phyloP scores from a whole-genome alignment of 176 grass and related monocot genomes.

The Canna indica region DNA sequence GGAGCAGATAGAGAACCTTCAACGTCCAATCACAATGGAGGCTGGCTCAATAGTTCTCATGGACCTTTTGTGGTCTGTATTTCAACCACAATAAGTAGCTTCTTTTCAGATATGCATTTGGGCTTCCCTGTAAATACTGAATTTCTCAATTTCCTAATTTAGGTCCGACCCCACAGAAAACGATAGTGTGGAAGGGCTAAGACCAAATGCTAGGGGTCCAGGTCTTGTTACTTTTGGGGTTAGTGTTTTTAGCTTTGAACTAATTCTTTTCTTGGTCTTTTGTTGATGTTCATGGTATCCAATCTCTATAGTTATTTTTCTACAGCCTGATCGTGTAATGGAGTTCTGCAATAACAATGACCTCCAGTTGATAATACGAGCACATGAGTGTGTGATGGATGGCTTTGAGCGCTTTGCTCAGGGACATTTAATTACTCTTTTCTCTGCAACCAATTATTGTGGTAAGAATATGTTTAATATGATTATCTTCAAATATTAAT shows the following conservation, averaged over 20 bases:
- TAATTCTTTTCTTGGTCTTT: neutral
- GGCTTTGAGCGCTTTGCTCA: conserved; percentile 98
- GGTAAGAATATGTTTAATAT: conserved; percentile 34
- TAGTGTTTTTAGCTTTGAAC: conserved; percentile 16
- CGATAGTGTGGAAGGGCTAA: conserved; percentile 88
- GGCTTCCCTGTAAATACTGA: neutral
- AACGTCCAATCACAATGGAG: conserved; percentile 95
- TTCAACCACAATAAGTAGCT: neutral
- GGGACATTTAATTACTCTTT: conserved; percentile 98
- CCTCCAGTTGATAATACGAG: conserved; percentile 90
- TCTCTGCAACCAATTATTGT: conserved; percentile 97
- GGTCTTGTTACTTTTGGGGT: conserved; percentile 99
- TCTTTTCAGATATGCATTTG: neutral
- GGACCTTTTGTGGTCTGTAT: conserved; percentile 91
- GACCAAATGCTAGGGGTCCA: conserved; percentile 94
- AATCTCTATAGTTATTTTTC: conserved; percentile 13
- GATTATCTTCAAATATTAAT: neutral
- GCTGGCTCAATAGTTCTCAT: conserved; percentile 97
- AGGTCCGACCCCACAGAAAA: conserved; percentile 99
- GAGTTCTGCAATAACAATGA: conserved; percentile 99
- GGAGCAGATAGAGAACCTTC: conserved; percentile 93
- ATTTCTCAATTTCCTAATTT: conserved; percentile 2
- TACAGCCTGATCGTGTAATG: conserved; percentile 95
- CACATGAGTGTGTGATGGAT: conserved; percentile 99
- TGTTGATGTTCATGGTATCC: neutral